These are phyloP conservation scores for Dysphania ambrosioides DNA, from an alignment of 148 eudicot species.

Conservation along the genomic window DNA sequence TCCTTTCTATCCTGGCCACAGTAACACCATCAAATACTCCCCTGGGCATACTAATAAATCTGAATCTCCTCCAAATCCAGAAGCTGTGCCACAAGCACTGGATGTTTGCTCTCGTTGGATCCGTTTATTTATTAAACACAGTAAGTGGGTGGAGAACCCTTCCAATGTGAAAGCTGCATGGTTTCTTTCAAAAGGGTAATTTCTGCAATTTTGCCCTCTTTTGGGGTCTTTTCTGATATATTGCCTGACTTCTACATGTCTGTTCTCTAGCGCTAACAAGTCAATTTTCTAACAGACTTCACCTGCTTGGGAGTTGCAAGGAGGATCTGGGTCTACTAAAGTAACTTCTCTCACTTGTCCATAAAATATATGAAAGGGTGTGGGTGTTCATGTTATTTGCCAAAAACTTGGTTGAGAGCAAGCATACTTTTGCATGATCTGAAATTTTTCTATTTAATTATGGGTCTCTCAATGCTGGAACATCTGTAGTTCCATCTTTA, in stretches of 20 bases:
- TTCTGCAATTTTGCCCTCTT: slow-evolving; percentile 6
- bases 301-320: slow-evolving; percentile 55
- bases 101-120: slow-evolving; percentile 89
- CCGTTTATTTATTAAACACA: slow-evolving; percentile 80
- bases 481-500: neutral
- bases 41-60: slow-evolving; percentile 51
- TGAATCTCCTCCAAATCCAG: slow-evolving; percentile 64
- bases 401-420: neutral
- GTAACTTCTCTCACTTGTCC: slow-evolving; percentile 45
- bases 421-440: neutral
- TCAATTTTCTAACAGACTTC: slow-evolving; percentile 43
- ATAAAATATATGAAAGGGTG: slow-evolving; percentile 1
- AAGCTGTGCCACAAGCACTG: slow-evolving; percentile 68
- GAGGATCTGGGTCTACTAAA: slow-evolving; percentile 58
- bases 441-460: neutral
- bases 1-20: slow-evolving; percentile 78
- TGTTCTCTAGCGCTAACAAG: neutral
- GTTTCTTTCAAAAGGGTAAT: slow-evolving; percentile 90
- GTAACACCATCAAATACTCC: slow-evolving; percentile 45
- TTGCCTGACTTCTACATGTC: slow-evolving; percentile 4
- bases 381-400: neutral
- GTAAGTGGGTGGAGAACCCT: slow-evolving; percentile 87
- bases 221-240: neutral
- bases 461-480: neutral
- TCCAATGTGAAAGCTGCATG: slow-evolving; percentile 86